A percentile compares a stretch with the other conserved stretches of the same genome.
phyloP scores from a whole-genome alignment of 805 yeast genomes.

The Phaffomyces opuntiae region DNA sequence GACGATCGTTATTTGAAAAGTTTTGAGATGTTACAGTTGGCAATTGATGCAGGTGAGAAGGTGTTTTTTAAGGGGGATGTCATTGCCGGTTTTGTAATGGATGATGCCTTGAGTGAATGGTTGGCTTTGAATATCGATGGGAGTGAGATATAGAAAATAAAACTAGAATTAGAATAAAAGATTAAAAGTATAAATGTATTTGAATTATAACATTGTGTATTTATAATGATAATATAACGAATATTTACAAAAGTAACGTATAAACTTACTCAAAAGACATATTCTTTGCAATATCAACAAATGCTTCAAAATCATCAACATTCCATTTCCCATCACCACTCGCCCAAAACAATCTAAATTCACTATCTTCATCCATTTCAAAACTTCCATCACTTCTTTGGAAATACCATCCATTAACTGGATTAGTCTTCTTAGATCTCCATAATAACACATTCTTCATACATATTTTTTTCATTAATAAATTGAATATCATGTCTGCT shows the following conservation, averaged over 20 bases:
- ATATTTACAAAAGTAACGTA: too few relatives aligned
- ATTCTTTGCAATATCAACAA: slow-evolving; percentile 43
- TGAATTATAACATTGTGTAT: too few relatives aligned
- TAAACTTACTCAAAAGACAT: slow-evolving; percentile 37
- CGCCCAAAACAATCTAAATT: slow-evolving; percentile 40
- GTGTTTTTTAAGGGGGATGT: slow-evolving; percentile 35
- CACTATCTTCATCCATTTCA: slow-evolving; percentile 30
- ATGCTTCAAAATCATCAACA: slow-evolving; percentile 35
- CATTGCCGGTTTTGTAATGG: slow-evolving; percentile 36
- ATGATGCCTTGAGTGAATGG: slow-evolving; percentile 40
- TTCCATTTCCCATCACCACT: not conserved
- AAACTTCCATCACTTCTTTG: slow-evolving; percentile 77
- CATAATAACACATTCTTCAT: slow-evolving; percentile 58
- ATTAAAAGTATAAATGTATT: too few relatives aligned
- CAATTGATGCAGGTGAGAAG: slow-evolving; percentile 22
- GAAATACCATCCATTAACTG: slow-evolving; percentile 96
- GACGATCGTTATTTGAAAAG: slow-evolving; percentile 16
- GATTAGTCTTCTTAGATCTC: slow-evolving; percentile 83
- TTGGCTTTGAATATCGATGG: slow-evolving; percentile 41
- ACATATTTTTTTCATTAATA: slow-evolving; percentile 61
- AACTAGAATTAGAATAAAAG: too few relatives aligned
- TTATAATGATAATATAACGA: too few relatives aligned
- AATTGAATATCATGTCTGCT: slow-evolving; percentile 88
- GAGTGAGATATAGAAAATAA: slow-evolving; percentile 14
- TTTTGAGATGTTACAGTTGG: slow-evolving; percentile 30